Evolutionary conservation across 192 early-diverging fungal genomes (phyloP).

Genomic region (Coemansia sp.): DNA sequence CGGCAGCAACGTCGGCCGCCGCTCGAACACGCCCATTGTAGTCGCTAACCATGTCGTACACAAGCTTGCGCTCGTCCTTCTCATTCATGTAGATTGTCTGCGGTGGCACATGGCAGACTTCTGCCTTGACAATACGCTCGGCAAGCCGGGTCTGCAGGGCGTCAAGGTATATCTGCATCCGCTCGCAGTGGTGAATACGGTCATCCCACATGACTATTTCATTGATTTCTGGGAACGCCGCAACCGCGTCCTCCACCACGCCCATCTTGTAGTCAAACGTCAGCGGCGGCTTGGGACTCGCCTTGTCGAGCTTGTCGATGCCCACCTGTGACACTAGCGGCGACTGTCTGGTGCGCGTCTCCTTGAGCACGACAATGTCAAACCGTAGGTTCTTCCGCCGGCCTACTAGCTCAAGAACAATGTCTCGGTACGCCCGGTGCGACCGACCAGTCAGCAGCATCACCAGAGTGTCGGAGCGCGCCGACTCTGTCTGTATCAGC

Average conservation of each 20-base stretch:
- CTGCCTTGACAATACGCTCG: slow-evolving; percentile 16
- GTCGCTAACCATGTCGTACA: slow-evolving; percentile 27
- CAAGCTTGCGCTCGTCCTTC: slow-evolving; percentile 27
- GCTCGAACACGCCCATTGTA: slow-evolving; percentile 37
- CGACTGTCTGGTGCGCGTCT: slow-evolving; percentile 37
- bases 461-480: slow-evolving; percentile 18
- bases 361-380: slow-evolving; percentile 56
- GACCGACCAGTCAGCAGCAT: slow-evolving; percentile 49
- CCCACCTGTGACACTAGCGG: slow-evolving; percentile 25
- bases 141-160: slow-evolving; percentile 22
- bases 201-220: slow-evolving; percentile 59
- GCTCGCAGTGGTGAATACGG: slow-evolving; percentile 47
- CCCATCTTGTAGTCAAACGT: slow-evolving; percentile 61
- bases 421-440: slow-evolving; percentile 41
- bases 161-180: slow-evolving; percentile 45
- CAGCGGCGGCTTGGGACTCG: slow-evolving; percentile 27
- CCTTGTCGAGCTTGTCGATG: background rate
- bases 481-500: slow-evolving; percentile 9
- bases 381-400: slow-evolving; percentile 40
- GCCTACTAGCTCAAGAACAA: slow-evolving; percentile 37
- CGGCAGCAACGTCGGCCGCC: background rate
- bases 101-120: slow-evolving; percentile 38
- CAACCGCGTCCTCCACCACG: slow-evolving; percentile 53
- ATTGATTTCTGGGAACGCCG: slow-evolving; percentile 47
- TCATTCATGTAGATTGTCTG: slow-evolving; percentile 43